These are phyloP conservation scores for Saccharomyces jurei DNA, from an alignment of 805 yeast genomes.

Conservation along the genomic window DNA sequence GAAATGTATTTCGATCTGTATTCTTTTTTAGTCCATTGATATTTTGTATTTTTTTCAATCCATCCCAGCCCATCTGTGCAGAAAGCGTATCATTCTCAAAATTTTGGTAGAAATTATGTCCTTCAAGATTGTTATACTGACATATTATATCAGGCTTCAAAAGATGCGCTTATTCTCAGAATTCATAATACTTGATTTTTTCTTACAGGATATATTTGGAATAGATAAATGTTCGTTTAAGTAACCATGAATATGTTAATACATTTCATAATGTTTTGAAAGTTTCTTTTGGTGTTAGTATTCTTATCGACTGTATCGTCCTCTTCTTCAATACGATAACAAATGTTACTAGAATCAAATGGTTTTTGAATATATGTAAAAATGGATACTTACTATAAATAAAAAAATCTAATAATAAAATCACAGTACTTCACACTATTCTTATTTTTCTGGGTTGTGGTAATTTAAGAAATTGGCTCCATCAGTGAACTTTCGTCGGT, in stretches of 20 bases:
- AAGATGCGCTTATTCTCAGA: no score
- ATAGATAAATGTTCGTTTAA: no score
- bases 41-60: no score
- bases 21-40: background rate
- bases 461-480: background rate
- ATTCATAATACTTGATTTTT: no score
- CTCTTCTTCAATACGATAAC: background rate
- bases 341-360: background rate
- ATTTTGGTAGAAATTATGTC: no score
- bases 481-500: background rate
- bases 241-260: background rate
- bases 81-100: no score
- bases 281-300: background rate
- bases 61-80: no score
- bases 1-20: background rate
- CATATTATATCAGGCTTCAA: no score
- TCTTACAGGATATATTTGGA: no score
- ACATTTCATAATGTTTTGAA: background rate
- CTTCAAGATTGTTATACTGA: no score
- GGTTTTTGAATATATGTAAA: background rate
- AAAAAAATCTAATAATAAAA: background rate
- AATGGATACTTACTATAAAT: background rate
- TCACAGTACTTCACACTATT: background rate
- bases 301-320: no score
- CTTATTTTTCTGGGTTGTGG: background rate